phyloP scores from a whole-genome alignment of 495 filamentous ascomycete genomes.

The Penicillium nucicola region DNA sequence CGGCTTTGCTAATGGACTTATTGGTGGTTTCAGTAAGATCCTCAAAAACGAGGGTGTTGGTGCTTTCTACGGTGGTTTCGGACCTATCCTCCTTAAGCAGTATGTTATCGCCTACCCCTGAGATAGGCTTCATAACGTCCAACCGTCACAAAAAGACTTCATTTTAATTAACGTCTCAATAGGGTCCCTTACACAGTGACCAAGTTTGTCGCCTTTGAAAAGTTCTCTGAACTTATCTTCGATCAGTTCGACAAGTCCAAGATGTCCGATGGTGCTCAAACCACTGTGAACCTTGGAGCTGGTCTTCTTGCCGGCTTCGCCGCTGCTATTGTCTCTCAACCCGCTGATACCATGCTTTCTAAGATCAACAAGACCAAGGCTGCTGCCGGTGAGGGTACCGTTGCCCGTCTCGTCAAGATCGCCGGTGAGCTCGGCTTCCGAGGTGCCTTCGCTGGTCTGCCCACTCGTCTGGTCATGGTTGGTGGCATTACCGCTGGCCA shows the following conservation, averaged over 20 bases:
- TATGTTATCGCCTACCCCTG: constrained; percentile 40
- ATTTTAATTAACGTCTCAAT: constrained; percentile 8
- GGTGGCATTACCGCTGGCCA: constrained; percentile 83
- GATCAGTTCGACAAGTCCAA: constrained; percentile 67
- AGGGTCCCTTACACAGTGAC: constrained; percentile 99
- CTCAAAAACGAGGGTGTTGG: constrained; percentile 76
- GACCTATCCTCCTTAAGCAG: constrained; percentile 93
- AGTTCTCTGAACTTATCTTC: constrained; percentile 81
- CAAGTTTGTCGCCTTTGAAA: constrained; percentile 99
- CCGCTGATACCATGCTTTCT: constrained; percentile 96
- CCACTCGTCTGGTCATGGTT: constrained; percentile 59
- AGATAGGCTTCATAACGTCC: background rate
- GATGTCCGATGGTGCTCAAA: constrained; percentile 71
- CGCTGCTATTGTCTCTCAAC: constrained; percentile 92
- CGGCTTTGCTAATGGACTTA: constrained; percentile 74
- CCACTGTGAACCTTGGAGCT: constrained; percentile 85
- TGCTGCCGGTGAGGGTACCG: constrained; percentile 89
- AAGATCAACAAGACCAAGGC: constrained; percentile 99
- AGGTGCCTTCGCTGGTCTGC: constrained; percentile 87
- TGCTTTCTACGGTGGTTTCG: constrained; percentile 92
- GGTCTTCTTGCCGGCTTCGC: constrained; percentile 97
- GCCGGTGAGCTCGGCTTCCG: constrained; percentile 86
- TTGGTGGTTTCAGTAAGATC: constrained; percentile 83
- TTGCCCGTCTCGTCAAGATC: constrained; percentile 89
- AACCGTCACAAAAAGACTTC: background rate